Conservation (phyloP, 1,139 yeast genomes). For the Taiozyma onychis region DNA sequence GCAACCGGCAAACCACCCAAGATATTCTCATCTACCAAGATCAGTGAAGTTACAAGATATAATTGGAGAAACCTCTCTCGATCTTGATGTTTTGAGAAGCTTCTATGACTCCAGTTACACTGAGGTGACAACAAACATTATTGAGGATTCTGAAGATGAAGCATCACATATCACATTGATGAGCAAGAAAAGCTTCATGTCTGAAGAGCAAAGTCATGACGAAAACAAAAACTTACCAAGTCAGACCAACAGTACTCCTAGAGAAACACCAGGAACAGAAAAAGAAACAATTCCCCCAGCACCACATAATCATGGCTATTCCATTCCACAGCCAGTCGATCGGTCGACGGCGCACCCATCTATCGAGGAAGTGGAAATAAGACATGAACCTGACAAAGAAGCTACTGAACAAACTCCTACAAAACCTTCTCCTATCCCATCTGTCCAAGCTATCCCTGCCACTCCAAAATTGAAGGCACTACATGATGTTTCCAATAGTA, state of each 20-base stretch:
- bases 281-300: background rate
- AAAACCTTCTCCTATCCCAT: background rate
- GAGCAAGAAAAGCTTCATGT: background rate
- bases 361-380: background rate
- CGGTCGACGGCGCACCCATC: background rate
- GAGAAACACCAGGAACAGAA: background rate
- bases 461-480: slow-evolving; percentile 3
- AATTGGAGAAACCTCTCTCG: slow-evolving; percentile 47
- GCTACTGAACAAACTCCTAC: background rate
- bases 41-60: slow-evolving; percentile 36
- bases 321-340: background rate
- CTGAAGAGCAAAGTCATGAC: background rate
- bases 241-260: background rate
- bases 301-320: background rate
- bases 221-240: background rate
- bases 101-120: slow-evolving; percentile 31
- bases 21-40: slow-evolving; percentile 44
- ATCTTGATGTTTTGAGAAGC: slow-evolving; percentile 33
- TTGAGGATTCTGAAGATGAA: slow-evolving; percentile 22
- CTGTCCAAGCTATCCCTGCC: background rate
- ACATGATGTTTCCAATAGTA: slow-evolving; percentile 1
- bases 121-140: slow-evolving; percentile 15
- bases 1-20: slow-evolving; percentile 38
- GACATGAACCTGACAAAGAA: background rate
- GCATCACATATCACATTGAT: background rate